phyloP scores from a whole-genome alignment of 1,139 yeast genomes.

The Pichia sp. region DNA sequence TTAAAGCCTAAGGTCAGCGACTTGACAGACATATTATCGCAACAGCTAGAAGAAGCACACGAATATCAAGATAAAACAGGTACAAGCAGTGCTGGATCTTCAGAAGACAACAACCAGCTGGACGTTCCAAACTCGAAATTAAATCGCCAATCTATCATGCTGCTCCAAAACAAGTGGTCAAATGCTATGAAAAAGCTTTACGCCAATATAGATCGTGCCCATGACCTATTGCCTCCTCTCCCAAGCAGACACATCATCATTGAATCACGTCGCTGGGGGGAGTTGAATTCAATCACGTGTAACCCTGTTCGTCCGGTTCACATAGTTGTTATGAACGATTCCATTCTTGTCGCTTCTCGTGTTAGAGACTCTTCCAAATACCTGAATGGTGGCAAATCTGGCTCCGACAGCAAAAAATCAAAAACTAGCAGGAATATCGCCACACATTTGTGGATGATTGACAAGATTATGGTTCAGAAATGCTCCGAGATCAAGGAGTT shows the following conservation, averaged over 20 bases:
- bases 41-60: constrained; percentile 53
- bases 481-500: constrained; percentile 12
- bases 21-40: constrained; percentile 57
- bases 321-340: constrained; percentile 72
- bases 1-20: constrained; percentile 60
- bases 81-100: neutral
- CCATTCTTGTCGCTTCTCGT: constrained; percentile 68
- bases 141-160: constrained; percentile 19
- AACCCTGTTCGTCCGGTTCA: constrained; percentile 64
- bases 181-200: constrained; percentile 66
- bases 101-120: constrained; percentile 50
- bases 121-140: constrained; percentile 30
- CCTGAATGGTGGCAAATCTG: neutral
- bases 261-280: constrained; percentile 60
- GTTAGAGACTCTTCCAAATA: constrained; percentile 32
- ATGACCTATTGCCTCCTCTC: constrained; percentile 66
- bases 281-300: constrained; percentile 80
- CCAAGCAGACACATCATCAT: constrained; percentile 70
- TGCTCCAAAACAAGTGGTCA: constrained; percentile 81
- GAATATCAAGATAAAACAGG: constrained; percentile 5
- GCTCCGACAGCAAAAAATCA: constrained; percentile 11
- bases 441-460: constrained; percentile 58
- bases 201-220: constrained; percentile 87
- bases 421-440: constrained; percentile 45
- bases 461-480: constrained; percentile 11